These are phyloP conservation scores for Phytophthora kernoviae DNA, from an alignment of 352 stramenopile genomes.

Conservation along the genomic window DNA sequence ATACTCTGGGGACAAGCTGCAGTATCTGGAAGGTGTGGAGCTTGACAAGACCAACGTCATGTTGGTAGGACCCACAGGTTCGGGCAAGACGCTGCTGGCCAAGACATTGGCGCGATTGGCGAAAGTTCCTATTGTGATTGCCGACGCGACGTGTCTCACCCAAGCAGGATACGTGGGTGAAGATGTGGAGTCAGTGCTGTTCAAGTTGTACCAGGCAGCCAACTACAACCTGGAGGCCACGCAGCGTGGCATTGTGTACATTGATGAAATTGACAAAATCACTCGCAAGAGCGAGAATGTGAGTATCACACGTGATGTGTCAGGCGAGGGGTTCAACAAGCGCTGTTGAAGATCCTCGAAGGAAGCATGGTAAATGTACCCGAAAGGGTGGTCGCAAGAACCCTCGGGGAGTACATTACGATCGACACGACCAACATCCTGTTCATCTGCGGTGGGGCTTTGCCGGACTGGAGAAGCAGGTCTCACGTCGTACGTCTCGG, in stretches of 20 bases:
- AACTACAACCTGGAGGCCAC: slow-evolving; percentile 96
- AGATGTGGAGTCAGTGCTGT: slow-evolving; percentile 98
- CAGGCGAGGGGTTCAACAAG: slow-evolving; percentile 98
- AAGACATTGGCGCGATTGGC: slow-evolving; percentile 96
- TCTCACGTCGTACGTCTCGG: slow-evolving; percentile 92
- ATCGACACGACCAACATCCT: slow-evolving; percentile 99
- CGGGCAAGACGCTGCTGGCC: slow-evolving; percentile 96
- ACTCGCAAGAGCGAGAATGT: slow-evolving; percentile 88
- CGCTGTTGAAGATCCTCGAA: slow-evolving; percentile 99
- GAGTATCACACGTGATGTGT: slow-evolving; percentile 97
- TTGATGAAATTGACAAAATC: slow-evolving; percentile 99
- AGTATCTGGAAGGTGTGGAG: slow-evolving; percentile 89
- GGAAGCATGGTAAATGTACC: slow-evolving; percentile 97
- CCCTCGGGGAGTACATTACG: slow-evolving; percentile 95
- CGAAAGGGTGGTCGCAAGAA: slow-evolving; percentile 97
- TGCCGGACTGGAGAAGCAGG: slow-evolving; percentile 94
- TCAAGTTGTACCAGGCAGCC: slow-evolving; percentile 97
- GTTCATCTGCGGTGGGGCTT: slow-evolving; percentile 98
- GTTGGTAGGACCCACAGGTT: slow-evolving; percentile 95
- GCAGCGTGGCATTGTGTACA: slow-evolving; percentile 97
- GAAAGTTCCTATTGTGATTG: slow-evolving; percentile 97
- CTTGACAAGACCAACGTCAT: slow-evolving; percentile 99
- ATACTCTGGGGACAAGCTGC: slow-evolving; percentile 57
- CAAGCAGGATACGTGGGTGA: slow-evolving; percentile 98
- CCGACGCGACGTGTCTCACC: slow-evolving; percentile 97